Evolutionary conservation across 1,284 basidiomycete species (phyloP), one percentile per base, ranked within the genome.

Genomic region (Puccinia triticina): DNA sequence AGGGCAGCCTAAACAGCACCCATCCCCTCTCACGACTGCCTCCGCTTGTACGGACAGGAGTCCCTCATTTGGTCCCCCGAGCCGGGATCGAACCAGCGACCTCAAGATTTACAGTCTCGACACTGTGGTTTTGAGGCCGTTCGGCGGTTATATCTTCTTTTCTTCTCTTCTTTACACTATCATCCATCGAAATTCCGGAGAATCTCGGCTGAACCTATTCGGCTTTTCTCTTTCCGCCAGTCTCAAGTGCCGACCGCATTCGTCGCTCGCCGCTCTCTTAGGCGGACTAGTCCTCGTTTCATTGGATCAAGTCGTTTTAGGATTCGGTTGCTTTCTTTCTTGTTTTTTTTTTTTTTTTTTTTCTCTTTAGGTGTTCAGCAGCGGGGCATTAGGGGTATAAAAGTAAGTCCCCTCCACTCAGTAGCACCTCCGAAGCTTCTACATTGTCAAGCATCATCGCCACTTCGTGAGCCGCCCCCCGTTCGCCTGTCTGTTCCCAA

Each of bases 31-130:
- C n/a, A n/a, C n/a, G n/a, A n/a, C n/a, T n/a, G n/a, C n/a, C n/a
- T n/a, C n/a, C n/a, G n/a, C n/a, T n/a, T n/a, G n/a, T n/a, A n/a
- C n/a, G n/a, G n/a, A n/a, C n/a, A n/a, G n/a, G n/a, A n/a, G n/a
- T n/a, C n/a, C n/a, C n/a, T n/a, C n/a, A n/a, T n/a, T 59, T 59
- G 57, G 57, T 59, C n/a, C 57, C 57, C 57, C n/a, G 26, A 59
- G 57, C 57, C 57, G 57, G 57, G 40, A 43, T 43, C 40, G 40
- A 43, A 43, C 40, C 40, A 43, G 40, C 40, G 40, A 43, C 40
- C 40, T 59, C 57, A 59, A 59, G 18, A 59, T 59, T 26, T 59
- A 59, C 57, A 59, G 57, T 59, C 57, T 59, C n/a, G 26, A n/a
- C 26, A 43, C 57, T 26, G 26, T 29, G 18, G 21, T n/a, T 59